Base-by-base conservation (phyloP, 2,329 filamentous ascomycete genomes). In the Hortaea werneckii region DNA sequence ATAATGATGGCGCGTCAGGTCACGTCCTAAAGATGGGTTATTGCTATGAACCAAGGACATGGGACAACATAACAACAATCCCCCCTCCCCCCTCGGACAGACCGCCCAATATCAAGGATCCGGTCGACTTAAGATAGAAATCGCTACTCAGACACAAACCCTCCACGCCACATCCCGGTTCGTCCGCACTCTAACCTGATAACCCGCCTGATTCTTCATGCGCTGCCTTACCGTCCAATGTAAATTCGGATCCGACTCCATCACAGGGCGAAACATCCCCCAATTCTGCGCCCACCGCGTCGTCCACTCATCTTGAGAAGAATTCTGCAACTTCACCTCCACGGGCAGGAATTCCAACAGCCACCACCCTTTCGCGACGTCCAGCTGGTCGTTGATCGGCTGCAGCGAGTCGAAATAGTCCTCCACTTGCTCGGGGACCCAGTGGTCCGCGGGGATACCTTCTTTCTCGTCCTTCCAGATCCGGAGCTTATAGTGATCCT, bases 181-280 rank as follows among this genome's bases (percentile, higher is more conserved):
- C 27, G 60, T 44, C 35, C 57, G 47, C 29, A 58, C 59, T 46
- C 53, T 60, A 9, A 65, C 50, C 42, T 59, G 57, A 47, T 71
- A 71, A 5, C 57, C 57, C 39, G 55, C 51, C 32, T n/a, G 8
- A 13, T 66, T 60, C 9, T 60, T 47, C 40, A 66, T 62, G 27
- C 64, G 50, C 43, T 62, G 59, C 52, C 64, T 50, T 29, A 70
- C 69, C 7, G 67, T 70, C 68, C 68, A 71, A 50, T 72, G 69
- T 56, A 70, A 55, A 38, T 63, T 64, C 5, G 69, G 68, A 43
- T 60, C 57, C 5, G 45, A 28, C 37, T 69, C 67, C 4, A 62
- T 54, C 30, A 68, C 56, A 2, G 61, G 55, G 6, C 69, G 58
- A 52, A 64, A 62, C 32, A 62, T 51, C 0, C 67, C 69, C 30